phyloP scores from a whole-genome alignment of 1,284 basidiomycete species.

The Porogramme epimiltina region DNA sequence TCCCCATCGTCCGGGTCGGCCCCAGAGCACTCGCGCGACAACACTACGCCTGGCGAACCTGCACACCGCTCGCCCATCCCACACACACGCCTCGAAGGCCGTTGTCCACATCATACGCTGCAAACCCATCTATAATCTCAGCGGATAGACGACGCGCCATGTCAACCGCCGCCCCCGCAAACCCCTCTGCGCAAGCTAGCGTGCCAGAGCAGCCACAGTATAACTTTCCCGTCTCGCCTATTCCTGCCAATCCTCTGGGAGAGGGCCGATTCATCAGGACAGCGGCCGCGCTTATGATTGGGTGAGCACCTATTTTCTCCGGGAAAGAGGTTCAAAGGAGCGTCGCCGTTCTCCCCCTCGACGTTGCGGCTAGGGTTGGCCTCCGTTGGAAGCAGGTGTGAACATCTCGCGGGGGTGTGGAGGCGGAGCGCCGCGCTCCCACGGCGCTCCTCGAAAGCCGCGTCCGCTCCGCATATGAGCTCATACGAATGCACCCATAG shows the following conservation, averaged over 20 bases:
- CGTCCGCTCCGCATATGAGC: too few species aligned
- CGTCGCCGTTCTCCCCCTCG: too few species aligned
- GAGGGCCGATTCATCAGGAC: slow-evolving; percentile 71
- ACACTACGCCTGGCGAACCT: too few species aligned
- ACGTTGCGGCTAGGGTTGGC: neutral
- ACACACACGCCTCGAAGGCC: too few species aligned
- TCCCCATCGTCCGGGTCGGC: too few species aligned
- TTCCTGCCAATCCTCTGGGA: slow-evolving; percentile 65
- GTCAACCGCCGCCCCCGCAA: neutral
- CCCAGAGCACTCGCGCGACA: too few species aligned
- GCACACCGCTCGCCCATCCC: too few species aligned
- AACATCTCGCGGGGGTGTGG: too few species aligned
- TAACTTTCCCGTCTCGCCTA: slow-evolving; percentile 54
- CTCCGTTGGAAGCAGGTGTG: too few species aligned
- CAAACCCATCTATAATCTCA: too few species aligned
- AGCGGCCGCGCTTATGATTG: slow-evolving; percentile 76
- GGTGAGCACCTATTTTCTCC: slow-evolving; percentile 42
- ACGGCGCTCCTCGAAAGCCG: too few species aligned
- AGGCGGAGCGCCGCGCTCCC: neutral
- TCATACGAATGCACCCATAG: slow-evolving; percentile 36
- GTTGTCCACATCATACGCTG: too few species aligned
- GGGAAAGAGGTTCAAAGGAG: neutral
- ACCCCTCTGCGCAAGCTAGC: neutral
- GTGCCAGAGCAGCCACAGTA: slow-evolving; percentile 21
- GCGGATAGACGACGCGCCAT: neutral